These are phyloP conservation scores for Aphanomyces stellatus DNA, from an alignment of 352 stramenopile species.

Conservation along the genomic window DNA sequence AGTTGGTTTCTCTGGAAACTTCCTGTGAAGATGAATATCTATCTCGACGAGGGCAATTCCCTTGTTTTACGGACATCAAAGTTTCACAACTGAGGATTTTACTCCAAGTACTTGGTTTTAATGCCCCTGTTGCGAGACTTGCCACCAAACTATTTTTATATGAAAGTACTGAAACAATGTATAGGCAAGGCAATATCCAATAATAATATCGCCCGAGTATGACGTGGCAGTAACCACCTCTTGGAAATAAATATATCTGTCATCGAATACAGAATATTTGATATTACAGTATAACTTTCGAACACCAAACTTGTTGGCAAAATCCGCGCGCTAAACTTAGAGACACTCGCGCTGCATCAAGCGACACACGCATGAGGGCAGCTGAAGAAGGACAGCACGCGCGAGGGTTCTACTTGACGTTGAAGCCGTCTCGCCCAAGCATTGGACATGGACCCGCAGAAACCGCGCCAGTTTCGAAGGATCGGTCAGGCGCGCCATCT, in stretches of 20 bases:
- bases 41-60: too few species aligned
- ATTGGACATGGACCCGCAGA: too few species aligned
- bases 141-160: conserved; percentile 1
- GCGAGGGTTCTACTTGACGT: too few species aligned
- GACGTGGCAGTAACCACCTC: conserved; percentile 4
- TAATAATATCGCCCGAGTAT: background rate
- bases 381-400: too few species aligned
- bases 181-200: background rate
- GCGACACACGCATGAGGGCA: too few species aligned
- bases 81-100: background rate
- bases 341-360: too few species aligned
- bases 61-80: background rate
- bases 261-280: background rate
- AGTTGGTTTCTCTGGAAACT: background rate
- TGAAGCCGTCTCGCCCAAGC: too few species aligned
- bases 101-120: background rate
- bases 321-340: too few species aligned
- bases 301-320: too few species aligned
- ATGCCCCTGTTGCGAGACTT: too few species aligned
- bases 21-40: background rate
- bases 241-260: background rate
- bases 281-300: background rate
- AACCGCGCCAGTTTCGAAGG: too few species aligned
- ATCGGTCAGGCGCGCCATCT: too few species aligned
- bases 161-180: background rate